Base-by-base conservation (phyloP, 2,329 filamentous ascomycete species). In the Aspergillus carbonarius region DNA sequence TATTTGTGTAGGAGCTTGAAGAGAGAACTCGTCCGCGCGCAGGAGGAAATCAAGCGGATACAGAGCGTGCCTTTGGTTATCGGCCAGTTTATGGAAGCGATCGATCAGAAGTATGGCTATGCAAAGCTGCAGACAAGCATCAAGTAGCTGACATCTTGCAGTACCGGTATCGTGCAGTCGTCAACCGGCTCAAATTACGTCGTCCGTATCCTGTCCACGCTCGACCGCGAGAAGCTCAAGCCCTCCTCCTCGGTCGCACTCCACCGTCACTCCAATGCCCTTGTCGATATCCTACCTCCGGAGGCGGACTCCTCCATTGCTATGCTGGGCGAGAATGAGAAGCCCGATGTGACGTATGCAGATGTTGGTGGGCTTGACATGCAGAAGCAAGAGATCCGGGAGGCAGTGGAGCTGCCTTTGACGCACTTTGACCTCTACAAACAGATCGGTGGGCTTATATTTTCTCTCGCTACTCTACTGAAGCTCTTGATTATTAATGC, bases 31-130 rank as follows among this genome's bases (percentile, higher is more conserved):
- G 93, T 99, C 56, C 88, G 95, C 68, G 95, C 95, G 68, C 95
- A 99, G 76, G 95, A 99, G 78, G 95, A 99, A 82, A 99, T 99
- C 82, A 99, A 99, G 83, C 88, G 95, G 66, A 99, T 99, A 76
- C 95, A 99, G 81, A 97, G 92, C 76, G 95, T 99, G 55, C 95
- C 95, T 27, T 81, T 99, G 62, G 95, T 99, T 63, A 99, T 99
- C 75, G 95, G 95, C 61, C 95, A 99, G 79, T 99, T 99, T 75
- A 99, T 99, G 95, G 95, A 99, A 80, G 95, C 95, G 57, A 99
- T 99, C 74, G 95, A 99, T 77, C 95, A 99, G 80, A 99, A 97
- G 92, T 96, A 84, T 76, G 85, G 60, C 32, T 13, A 48, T 37
- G 25, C 50, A 48, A 44, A 15, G 53, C 47, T 15, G 23, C 55